Evolutionary conservation across 305 asterid genomes (phyloP), one percentile per base, ranked within the genome.

Genomic region (Monarda citriodora): DNA sequence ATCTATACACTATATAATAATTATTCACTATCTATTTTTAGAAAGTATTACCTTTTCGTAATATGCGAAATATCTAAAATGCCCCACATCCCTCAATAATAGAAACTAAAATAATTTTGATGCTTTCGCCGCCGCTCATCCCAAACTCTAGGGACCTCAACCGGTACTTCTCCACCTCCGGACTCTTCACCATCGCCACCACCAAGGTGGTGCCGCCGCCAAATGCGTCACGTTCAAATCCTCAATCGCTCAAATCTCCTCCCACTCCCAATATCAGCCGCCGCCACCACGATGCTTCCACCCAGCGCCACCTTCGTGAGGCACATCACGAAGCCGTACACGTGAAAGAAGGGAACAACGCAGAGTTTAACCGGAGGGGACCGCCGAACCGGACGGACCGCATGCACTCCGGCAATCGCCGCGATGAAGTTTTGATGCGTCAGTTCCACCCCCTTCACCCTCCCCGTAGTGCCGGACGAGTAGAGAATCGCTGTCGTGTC

Each of bases 391-490:
- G 60, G 55, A 15, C 75, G 77, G 21, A 45, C 72, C 21, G 69
- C 73, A 15, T 53, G 77, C 46, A 72, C 66, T 11, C 73, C 70
- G 1, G 81, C 78, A 13, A 74, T 56, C 57, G 78, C 77, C 25
- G 86, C 81, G 29, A 83, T 74, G 20, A 85, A 68, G 57, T 85
- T 88, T 15, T 84, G 79, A 69, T 88, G 96, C 68, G 80, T 75
- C 29, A 88, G 62, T 56, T 83, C 91, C 22, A 88, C 96, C 10
- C 89, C 92, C 53, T 83, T 88, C 20, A 83, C 74, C 65, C 76
- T 72, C 50, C 96, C 96, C 56, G 92, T 88, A 29, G 96, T 88
- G 14, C 96, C 96, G 18, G 96, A 88, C 5, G 96, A 88, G 76
- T 71, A 88, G 4, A 85, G 75, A 17, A 88, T 78, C 44, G 92